Evolutionary conservation across 805 yeast species (phyloP).

Genomic region (Ogataea corticis): DNA sequence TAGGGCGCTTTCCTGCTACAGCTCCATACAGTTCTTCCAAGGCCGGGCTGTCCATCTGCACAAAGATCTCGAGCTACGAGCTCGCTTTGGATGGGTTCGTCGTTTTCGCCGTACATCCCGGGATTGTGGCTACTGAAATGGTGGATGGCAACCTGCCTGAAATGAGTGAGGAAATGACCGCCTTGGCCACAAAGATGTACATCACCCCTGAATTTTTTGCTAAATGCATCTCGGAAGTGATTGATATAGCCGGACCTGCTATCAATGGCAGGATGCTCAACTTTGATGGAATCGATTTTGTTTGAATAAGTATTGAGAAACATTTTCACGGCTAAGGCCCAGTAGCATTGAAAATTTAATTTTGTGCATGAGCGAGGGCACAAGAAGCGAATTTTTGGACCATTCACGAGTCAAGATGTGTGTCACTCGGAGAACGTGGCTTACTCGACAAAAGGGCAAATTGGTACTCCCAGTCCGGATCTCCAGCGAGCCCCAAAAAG

Average conservation of each 20-base stretch:
- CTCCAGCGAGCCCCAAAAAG: no score
- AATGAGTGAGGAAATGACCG: not conserved
- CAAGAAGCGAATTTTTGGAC: no score
- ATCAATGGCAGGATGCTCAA: not conserved
- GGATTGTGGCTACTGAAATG: conserved; percentile 38
- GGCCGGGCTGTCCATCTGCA: conserved; percentile 39
- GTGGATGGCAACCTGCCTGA: not conserved
- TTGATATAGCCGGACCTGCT: not conserved
- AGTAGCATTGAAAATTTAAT: no score
- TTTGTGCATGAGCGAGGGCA: no score
- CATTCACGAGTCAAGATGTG: no score
- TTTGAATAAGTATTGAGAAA: no score
- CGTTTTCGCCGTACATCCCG: conserved; percentile 40
- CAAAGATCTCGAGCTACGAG: conserved; percentile 31
- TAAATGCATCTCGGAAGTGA: not conserved
- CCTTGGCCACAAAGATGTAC: not conserved
- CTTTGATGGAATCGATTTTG: not conserved
- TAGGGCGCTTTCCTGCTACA: not conserved
- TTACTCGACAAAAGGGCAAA: no score
- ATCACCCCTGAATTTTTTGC: not conserved
- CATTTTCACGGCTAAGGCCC: no score
- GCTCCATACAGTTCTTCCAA: conserved; percentile 20
- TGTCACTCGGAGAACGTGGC: no score
- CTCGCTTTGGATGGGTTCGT: conserved; percentile 27
- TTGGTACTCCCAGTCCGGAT: no score